Percentiles rank a stretch among this genome's conserved stretches.
phyloP scores from a whole-genome alignment of 1,139 yeast species.

The Taphrina sp. region DNA sequence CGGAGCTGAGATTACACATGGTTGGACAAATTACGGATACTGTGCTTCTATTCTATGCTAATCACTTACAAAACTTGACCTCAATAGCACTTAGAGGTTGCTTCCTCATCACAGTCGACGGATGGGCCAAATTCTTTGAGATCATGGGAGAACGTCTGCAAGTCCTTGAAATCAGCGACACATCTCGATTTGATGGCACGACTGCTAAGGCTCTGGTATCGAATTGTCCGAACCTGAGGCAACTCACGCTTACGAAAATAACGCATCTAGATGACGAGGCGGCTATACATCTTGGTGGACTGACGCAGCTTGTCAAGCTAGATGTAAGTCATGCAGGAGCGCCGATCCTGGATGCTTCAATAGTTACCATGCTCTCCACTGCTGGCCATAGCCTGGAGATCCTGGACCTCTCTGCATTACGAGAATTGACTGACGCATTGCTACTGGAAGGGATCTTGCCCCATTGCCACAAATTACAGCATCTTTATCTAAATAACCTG shows the following conservation, averaged over 20 bases:
- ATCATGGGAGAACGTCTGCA: conserved; percentile 50
- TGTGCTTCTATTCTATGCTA: conserved; percentile 60
- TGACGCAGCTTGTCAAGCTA: conserved; percentile 55
- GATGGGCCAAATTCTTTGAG: conserved; percentile 75
- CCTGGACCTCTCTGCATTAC: conserved; percentile 45
- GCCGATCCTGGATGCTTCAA: conserved; percentile 34
- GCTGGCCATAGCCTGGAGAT: conserved; percentile 55
- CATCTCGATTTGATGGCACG: conserved; percentile 75
- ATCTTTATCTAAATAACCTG: conserved; percentile 70
- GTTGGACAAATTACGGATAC: conserved; percentile 89
- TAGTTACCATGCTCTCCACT: conserved; percentile 34
- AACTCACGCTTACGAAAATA: conserved; percentile 59
- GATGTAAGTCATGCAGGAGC: conserved; percentile 49
- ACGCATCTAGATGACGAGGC: conserved; percentile 66
- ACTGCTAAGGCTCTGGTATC: conserved; percentile 63
- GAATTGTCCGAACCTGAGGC: conserved; percentile 54
- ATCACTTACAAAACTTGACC: conserved; percentile 57
- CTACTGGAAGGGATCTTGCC: conserved; percentile 59
- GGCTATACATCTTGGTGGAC: conserved; percentile 62
- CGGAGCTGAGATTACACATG: conserved; percentile 70
- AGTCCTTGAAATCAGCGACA: conserved; percentile 66
- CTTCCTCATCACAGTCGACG: conserved; percentile 67
- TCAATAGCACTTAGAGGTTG: conserved; percentile 76
- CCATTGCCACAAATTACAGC: conserved; percentile 58
- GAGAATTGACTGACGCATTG: conserved; percentile 71